A percentile compares a stretch with the other conserved stretches of the same genome.
These are phyloP conservation scores for Ceratocystis diversiconidia DNA, from an alignment of 2,329 filamentous ascomycete species.

Conservation along the genomic window DNA sequence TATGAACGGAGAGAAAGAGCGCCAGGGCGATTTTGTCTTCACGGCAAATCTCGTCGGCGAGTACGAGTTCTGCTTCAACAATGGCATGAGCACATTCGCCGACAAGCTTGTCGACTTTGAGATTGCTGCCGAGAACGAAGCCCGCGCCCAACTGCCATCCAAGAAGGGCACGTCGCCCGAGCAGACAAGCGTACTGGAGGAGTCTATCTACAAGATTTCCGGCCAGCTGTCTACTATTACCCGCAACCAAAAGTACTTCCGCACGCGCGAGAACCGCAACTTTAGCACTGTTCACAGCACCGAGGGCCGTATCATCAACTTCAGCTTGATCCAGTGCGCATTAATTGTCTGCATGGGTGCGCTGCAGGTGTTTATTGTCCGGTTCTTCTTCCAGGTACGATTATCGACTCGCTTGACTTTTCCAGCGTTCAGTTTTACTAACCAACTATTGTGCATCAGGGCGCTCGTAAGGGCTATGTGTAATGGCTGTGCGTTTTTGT, in stretches of 20 bases:
- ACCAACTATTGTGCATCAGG: slow-evolving; percentile 28
- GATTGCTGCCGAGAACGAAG: slow-evolving; percentile 87
- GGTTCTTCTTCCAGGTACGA: slow-evolving; percentile 91
- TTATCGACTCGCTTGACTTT: slow-evolving; percentile 6
- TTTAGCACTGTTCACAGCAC: slow-evolving; percentile 97
- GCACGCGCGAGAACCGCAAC: slow-evolving; percentile 95
- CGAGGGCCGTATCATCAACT: slow-evolving; percentile 91
- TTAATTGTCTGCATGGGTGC: slow-evolving; percentile 93
- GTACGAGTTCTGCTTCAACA: slow-evolving; percentile 96
- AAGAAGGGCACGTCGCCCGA: slow-evolving; percentile 82
- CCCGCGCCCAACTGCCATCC: slow-evolving; percentile 64
- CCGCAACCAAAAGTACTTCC: slow-evolving; percentile 98
- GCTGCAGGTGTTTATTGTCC: slow-evolving; percentile 89
- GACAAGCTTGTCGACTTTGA: slow-evolving; percentile 98
- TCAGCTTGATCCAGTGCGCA: slow-evolving; percentile 80
- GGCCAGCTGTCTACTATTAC: slow-evolving; percentile 87
- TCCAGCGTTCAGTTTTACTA: slow-evolving; percentile 10
- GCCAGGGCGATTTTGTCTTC: slow-evolving; percentile 96
- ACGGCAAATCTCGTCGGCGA: slow-evolving; percentile 78
- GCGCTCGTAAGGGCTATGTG: slow-evolving; percentile 56
- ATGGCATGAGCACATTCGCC: slow-evolving; percentile 93
- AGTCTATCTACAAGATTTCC: slow-evolving; percentile 90
- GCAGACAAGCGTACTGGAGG: slow-evolving; percentile 76
- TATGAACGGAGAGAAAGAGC: slow-evolving; percentile 74
- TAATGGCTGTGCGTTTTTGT: slow-evolving; percentile 26